These are phyloP conservation scores for Epichloe elymi DNA, from an alignment of 2,329 filamentous ascomycete genomes.

Conservation along the genomic window DNA sequence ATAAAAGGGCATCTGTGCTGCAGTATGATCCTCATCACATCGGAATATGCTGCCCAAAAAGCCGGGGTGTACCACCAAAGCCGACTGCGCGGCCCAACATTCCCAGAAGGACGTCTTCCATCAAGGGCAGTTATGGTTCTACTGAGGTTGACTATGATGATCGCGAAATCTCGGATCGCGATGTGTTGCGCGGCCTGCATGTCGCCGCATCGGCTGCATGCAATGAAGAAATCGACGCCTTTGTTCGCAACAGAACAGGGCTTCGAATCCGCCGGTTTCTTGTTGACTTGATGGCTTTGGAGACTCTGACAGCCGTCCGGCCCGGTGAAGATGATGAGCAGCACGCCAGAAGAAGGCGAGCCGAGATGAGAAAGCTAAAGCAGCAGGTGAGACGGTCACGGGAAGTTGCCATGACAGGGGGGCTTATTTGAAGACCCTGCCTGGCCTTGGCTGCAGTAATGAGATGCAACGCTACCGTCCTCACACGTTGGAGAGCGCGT, in stretches of 20 bases:
- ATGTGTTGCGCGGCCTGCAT: constrained; percentile 41
- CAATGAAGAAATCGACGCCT: constrained; percentile 38
- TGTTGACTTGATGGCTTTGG: constrained; percentile 38
- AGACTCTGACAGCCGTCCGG: constrained; percentile 26
- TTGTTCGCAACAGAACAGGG: constrained; percentile 38
- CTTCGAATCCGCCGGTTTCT: constrained; percentile 40
- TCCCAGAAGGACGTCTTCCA: constrained; percentile 23
- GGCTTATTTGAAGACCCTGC: constrained; percentile 4
- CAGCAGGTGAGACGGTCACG: constrained; percentile 22
- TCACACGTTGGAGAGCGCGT: neutral
- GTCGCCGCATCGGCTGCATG: constrained; percentile 44
- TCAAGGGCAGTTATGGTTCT: constrained; percentile 12
- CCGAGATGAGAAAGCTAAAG: constrained; percentile 23
- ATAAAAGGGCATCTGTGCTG: neutral
- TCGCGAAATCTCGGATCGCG: constrained; percentile 30
- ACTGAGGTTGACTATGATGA: constrained; percentile 20
- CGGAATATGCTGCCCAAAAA: constrained; percentile 16
- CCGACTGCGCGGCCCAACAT: constrained; percentile 20
- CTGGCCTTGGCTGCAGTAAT: neutral
- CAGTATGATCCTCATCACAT: constrained; percentile 11
- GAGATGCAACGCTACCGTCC: neutral
- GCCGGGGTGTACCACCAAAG: constrained; percentile 12
- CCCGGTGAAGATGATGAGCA: constrained; percentile 13
- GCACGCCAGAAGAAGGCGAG: constrained; percentile 15
- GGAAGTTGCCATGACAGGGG: constrained; percentile 11